Evolutionary conservation across 208 protist genomes (phyloP).

Genomic region (Angomonas ambiguus): DNA sequence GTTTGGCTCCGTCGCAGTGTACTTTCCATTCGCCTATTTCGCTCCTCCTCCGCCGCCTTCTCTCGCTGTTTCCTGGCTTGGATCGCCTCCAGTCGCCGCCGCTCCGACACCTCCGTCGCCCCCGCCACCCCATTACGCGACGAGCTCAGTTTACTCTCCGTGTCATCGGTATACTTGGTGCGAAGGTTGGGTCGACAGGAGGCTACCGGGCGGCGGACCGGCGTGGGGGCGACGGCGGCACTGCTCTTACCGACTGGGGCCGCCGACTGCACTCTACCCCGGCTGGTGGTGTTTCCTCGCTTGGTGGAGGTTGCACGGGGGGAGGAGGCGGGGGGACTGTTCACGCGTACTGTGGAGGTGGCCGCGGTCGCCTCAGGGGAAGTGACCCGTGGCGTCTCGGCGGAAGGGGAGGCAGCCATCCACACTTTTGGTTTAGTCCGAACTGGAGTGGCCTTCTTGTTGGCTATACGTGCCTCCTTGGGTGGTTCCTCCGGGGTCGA

Average conservation of each 20-base stretch:
- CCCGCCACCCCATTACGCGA: slow-evolving; percentile 6
- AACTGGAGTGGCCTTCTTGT: not conserved
- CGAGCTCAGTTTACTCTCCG: not conserved
- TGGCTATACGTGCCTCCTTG: not conserved
- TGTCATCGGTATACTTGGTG: not conserved
- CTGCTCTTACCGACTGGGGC: not conserved
- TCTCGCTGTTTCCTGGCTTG: slow-evolving; percentile 28
- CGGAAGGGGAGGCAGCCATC: not conserved
- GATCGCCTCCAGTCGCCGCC: slow-evolving; percentile 35
- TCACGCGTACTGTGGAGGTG: not conserved
- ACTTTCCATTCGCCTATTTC: not conserved
- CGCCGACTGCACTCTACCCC: not conserved
- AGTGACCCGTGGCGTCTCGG: not conserved
- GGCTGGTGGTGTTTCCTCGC: not conserved
- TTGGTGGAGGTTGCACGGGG: not conserved
- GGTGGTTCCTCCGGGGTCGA: not conserved
- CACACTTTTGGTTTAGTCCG: not conserved
- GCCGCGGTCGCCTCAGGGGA: not conserved
- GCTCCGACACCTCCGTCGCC: slow-evolving; percentile 29
- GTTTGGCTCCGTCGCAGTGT: not conserved
- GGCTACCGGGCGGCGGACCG: not conserved
- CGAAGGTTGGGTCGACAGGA: slow-evolving; percentile 1
- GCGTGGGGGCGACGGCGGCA: not conserved
- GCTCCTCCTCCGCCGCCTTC: slow-evolving; percentile 25
- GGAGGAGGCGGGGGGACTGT: not conserved